Evolutionary conservation across 192 early-diverging fungal genomes (phyloP), one percentile per base, ranked within the genome.

Genomic region (Backusella psychrophila): DNA sequence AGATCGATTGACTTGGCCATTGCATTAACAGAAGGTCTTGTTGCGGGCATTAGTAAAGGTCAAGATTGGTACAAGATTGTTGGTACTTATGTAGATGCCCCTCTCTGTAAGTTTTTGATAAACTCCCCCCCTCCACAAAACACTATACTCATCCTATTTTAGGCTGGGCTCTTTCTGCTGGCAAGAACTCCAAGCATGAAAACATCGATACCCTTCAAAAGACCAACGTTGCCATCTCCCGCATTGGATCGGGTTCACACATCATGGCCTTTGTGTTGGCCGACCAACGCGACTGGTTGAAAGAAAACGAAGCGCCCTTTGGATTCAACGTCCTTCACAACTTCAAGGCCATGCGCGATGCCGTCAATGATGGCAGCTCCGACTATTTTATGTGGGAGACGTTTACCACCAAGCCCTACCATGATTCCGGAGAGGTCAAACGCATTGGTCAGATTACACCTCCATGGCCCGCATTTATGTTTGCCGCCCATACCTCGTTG

Each of bases 311-410:
- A 1, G 21, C 69, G 0, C 81, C 89, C 52, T 93, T 95, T 36
- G 72, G 86, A 35, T 96, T 95, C 73, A 82, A 85, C 0, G 88
- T 93, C 4, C 80, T 93, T n/a, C 89, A 94, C 71, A 90, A 95
- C 73, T 89, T 97, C 46, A 74, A 88, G 19, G 87, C 89, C 0
- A 88, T 97, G 82, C 84, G 91, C 12, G 77, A 87, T 15, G 94
- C 93, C 19, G 89, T 94, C 65, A 86, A 89, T 44, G 78, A 83
- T 6, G 88, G 88, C 26, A 72, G 77, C 6, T 82, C 82, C 6
- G 96, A 96, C 82, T 92, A 90, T 7, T 97, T 97, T 71, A 83
- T 97, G 75, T 97, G 96, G 96, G 96, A 97, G 75, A 86, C 89
- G 0, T 92, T 95, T 38, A 97, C 95, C n/a, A 97, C 95, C 77